These are phyloP conservation scores for Leucoagaricus sp. DNA, from an alignment of 1,284 basidiomycete species.

Conservation along the genomic window DNA sequence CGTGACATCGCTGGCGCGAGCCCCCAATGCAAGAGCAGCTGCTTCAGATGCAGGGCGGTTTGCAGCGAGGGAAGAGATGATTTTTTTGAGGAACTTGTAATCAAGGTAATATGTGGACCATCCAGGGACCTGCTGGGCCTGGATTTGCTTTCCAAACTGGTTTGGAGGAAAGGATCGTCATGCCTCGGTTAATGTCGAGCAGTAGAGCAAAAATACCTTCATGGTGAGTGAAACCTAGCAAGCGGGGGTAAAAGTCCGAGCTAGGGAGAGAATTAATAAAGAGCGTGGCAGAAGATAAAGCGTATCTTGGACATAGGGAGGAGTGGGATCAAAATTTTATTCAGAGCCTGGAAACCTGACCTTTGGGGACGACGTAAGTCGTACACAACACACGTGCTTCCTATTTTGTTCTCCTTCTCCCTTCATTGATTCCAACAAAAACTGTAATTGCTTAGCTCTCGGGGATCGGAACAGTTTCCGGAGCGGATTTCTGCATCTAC, in stretches of 20 bases:
- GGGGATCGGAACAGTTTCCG: too few species aligned
- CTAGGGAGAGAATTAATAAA: background rate
- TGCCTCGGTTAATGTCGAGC: conserved; percentile 11
- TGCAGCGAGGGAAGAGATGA: conserved; percentile 96
- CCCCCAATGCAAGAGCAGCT: conserved; percentile 81
- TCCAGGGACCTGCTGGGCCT: conserved; percentile 95
- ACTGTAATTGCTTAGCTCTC: too few species aligned
- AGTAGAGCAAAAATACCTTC: conserved; percentile 37
- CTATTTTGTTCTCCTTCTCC: background rate
- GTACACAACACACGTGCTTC: conserved; percentile 10
- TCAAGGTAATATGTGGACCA: conserved; percentile 98
- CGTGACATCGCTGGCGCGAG: conserved; percentile 40
- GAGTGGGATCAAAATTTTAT: conserved; percentile 6
- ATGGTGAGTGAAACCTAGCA: conserved; percentile 24
- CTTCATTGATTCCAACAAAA: too few species aligned
- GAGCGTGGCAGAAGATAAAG: background rate
- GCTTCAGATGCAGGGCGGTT: conserved; percentile 89
- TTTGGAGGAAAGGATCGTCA: conserved; percentile 14
- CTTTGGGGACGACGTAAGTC: background rate
- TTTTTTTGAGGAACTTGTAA: conserved; percentile 98
- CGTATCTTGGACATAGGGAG: conserved; percentile 2
- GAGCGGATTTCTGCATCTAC: background rate
- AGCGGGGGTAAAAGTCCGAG: background rate
- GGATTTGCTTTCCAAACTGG: conserved; percentile 98
- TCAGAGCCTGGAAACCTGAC: background rate